Conservation (phyloP, 2,329 filamentous ascomycete species). For the Colletotrichum destructivum region DNA sequence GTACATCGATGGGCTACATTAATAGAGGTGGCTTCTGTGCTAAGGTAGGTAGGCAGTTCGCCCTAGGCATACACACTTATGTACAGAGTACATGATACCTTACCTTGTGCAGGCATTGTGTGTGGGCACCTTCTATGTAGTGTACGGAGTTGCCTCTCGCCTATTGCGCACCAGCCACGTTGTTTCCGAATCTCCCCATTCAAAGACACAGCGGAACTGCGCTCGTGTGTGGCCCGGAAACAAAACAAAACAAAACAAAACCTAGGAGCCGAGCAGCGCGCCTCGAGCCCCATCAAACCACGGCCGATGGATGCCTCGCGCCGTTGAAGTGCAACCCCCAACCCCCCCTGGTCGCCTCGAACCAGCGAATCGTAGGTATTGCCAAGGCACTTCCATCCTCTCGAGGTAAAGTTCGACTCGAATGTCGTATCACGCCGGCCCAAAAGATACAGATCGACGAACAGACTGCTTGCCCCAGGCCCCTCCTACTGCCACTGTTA, state of each 20-base stretch:
- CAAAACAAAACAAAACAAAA: neutral
- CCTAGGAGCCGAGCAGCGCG: too few relatives aligned
- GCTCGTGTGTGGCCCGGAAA: neutral
- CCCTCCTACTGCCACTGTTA: neutral
- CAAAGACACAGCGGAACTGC: neutral
- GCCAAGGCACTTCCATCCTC: constrained; percentile 1
- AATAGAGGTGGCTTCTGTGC: too few relatives aligned
- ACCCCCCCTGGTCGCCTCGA: neutral
- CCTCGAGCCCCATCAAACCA: neutral
- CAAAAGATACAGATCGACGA: neutral
- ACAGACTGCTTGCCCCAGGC: neutral
- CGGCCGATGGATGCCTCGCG: constrained; percentile 3
- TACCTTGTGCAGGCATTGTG: too few relatives aligned
- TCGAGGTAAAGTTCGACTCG: neutral
- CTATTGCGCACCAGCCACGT: constrained; percentile 5
- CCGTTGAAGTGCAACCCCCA: neutral
- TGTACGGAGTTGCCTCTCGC: neutral
- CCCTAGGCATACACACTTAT: too few relatives aligned
- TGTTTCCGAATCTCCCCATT: neutral
- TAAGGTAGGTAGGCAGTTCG: too few relatives aligned
- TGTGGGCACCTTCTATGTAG: too few relatives aligned
- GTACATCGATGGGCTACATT: neutral
- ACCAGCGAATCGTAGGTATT: neutral
- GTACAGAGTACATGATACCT: too few relatives aligned
- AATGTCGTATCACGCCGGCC: neutral